These are phyloP conservation scores for Aspergillus sojae DNA, from an alignment of 2,329 filamentous ascomycete species.

Conservation along the genomic window DNA sequence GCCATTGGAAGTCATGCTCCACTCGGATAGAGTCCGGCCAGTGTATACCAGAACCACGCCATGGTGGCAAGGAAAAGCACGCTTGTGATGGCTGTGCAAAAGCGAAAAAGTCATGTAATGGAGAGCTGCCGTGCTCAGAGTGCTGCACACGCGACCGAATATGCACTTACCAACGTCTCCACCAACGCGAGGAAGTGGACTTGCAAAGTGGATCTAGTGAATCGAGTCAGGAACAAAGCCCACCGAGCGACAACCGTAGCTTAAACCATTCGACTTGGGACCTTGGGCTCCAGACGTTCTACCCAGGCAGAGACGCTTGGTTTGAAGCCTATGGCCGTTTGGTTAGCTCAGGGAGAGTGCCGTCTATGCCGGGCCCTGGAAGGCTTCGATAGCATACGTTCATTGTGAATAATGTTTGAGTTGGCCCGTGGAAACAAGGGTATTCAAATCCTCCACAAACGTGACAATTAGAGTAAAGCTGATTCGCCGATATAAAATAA, in stretches of 20 bases:
- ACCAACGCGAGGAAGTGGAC: conserved; percentile 2
- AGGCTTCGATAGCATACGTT: too few species aligned
- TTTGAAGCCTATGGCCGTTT: conserved; percentile 12
- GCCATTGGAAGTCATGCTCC: conserved; percentile 34
- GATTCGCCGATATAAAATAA: neutral
- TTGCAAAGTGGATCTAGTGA: neutral
- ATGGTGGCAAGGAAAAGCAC: conserved; percentile 30
- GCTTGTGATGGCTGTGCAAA: conserved; percentile 34
- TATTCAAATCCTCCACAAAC: neutral
- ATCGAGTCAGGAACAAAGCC: conserved; percentile 1
- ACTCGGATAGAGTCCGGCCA: conserved; percentile 21
- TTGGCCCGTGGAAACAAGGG: neutral
- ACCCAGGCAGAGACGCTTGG: conserved; percentile 13
- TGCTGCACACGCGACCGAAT: conserved; percentile 22
- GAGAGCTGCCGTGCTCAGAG: conserved; percentile 25
- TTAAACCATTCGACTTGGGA: conserved; percentile 17
- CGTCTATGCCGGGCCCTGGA: neutral
- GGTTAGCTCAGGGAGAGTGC: neutral
- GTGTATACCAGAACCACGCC: conserved; percentile 25
- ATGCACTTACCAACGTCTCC: conserved; percentile 29
- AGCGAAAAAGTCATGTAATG: conserved; percentile 31
- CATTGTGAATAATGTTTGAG: neutral
- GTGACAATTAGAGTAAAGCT: neutral
- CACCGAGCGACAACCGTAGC: neutral
- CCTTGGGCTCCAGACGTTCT: conserved; percentile 25